Evolutionary conservation across 352 stramenopile genomes (phyloP).

Genomic region (Globisporangium middletonii): DNA sequence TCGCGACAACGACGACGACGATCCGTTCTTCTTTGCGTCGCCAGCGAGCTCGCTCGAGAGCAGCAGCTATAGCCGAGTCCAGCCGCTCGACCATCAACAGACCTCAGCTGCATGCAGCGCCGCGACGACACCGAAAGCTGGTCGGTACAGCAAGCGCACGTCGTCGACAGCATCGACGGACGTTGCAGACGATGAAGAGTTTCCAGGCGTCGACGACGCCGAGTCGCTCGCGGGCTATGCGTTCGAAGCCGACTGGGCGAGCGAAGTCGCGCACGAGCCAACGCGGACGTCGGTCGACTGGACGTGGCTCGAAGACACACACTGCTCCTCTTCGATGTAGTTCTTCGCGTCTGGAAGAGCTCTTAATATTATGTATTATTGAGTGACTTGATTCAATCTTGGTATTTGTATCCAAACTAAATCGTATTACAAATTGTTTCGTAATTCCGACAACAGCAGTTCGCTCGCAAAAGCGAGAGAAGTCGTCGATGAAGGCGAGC

Average conservation of each 20-base stretch:
- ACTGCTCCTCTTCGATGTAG: neutral
- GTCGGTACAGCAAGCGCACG: constrained; percentile 7
- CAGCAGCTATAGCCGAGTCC: constrained; percentile 6
- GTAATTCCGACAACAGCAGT: neutral
- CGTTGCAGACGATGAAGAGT: constrained; percentile 12
- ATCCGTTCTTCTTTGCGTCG: constrained; percentile 2
- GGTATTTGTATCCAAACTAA: no score
- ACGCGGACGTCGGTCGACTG: constrained; percentile 2
- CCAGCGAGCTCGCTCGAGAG: neutral
- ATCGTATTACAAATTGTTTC: neutral
- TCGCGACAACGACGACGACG: neutral
- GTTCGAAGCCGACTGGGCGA: constrained; percentile 77
- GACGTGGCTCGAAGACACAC: neutral
- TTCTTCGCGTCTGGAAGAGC: no score
- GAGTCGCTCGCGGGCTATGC: constrained; percentile 58
- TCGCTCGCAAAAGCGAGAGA: neutral
- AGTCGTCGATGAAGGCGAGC: neutral
- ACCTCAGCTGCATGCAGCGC: constrained; percentile 4
- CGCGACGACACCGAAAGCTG: neutral
- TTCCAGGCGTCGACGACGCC: constrained; percentile 23
- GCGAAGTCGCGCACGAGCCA: constrained; percentile 17
- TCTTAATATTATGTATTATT: no score
- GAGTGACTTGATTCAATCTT: no score
- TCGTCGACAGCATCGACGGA: constrained; percentile 10
- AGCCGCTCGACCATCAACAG: constrained; percentile 33